Conservation (phyloP, 2,329 filamentous ascomycete species). For the Ceratocystis destructans region DNA sequence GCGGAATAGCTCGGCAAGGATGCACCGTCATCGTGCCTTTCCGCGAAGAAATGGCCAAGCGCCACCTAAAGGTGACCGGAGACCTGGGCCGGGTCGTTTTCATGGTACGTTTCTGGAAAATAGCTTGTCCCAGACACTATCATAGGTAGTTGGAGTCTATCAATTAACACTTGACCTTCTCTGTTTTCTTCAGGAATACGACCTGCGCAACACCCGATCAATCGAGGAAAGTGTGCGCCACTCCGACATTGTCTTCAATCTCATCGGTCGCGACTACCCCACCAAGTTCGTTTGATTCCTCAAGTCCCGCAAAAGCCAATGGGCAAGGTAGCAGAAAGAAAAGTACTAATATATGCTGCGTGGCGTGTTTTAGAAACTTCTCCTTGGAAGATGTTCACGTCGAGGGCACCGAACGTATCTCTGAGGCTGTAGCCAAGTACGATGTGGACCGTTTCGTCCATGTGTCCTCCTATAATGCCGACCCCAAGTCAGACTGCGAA, state of each 20-base stretch:
- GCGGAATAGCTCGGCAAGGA: slow-evolving; percentile 62
- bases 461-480: slow-evolving; percentile 86
- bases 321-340: not conserved
- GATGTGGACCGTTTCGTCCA: slow-evolving; percentile 95
- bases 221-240: slow-evolving; percentile 95
- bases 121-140: not conserved
- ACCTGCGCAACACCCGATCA: slow-evolving; percentile 83
- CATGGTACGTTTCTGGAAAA: slow-evolving; percentile 41
- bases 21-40: slow-evolving; percentile 87
- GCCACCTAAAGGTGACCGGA: slow-evolving; percentile 90
- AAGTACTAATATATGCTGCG: not conserved
- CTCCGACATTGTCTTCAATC: slow-evolving; percentile 94
- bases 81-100: slow-evolving; percentile 85
- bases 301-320: not conserved
- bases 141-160: not conserved
- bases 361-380: slow-evolving; percentile 60
- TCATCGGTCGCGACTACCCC: slow-evolving; percentile 85
- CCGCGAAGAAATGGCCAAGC: slow-evolving; percentile 95
- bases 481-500: slow-evolving; percentile 64
- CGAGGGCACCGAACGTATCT: slow-evolving; percentile 83
- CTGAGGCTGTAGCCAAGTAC: slow-evolving; percentile 90
- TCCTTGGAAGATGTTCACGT: slow-evolving; percentile 83
- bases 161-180: not conserved
- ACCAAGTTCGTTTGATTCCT: slow-evolving; percentile 57
- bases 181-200: slow-evolving; percentile 57